Conservation (phyloP, 441 rosid species). For the Jatropha podagrica region DNA sequence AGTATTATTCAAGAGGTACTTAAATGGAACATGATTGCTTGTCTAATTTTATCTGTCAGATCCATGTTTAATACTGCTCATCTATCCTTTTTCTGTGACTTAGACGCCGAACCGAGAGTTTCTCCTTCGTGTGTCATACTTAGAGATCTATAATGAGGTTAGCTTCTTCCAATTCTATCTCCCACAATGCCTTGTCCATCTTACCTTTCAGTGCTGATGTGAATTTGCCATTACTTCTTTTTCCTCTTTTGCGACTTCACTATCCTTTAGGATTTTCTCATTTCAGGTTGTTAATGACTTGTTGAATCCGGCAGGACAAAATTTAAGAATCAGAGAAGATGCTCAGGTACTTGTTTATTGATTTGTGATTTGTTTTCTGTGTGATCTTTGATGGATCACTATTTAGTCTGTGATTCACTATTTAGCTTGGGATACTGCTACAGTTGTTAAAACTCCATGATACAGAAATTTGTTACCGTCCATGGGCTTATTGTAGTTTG, state of each 20-base stretch:
- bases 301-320: constrained; percentile 96
- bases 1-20: constrained; percentile 96
- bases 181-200: constrained; percentile 16
- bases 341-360: constrained; percentile 62
- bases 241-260: constrained; percentile 18
- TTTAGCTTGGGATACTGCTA: background rate
- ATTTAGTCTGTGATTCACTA: background rate
- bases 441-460: constrained; percentile 1
- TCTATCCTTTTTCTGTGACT: constrained; percentile 33
- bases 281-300: constrained; percentile 96
- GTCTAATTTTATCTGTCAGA: constrained; percentile 12
- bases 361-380: background rate
- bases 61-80: constrained; percentile 26
- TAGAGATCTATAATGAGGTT: constrained; percentile 98
- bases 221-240: constrained; percentile 18
- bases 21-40: constrained; percentile 21
- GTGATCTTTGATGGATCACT: background rate
- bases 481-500: background rate
- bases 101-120: constrained; percentile 96
- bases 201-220: constrained; percentile 18
- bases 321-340: constrained; percentile 96
- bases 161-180: constrained; percentile 27
- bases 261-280: constrained; percentile 30
- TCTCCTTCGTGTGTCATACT: constrained; percentile 94
- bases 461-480: background rate